A percentile compares a stretch with the other conserved stretches of the same genome.
Evolutionary conservation across 176 grass and related monocot genomes (phyloP).

Genomic region (Musa schizocarpa): DNA sequence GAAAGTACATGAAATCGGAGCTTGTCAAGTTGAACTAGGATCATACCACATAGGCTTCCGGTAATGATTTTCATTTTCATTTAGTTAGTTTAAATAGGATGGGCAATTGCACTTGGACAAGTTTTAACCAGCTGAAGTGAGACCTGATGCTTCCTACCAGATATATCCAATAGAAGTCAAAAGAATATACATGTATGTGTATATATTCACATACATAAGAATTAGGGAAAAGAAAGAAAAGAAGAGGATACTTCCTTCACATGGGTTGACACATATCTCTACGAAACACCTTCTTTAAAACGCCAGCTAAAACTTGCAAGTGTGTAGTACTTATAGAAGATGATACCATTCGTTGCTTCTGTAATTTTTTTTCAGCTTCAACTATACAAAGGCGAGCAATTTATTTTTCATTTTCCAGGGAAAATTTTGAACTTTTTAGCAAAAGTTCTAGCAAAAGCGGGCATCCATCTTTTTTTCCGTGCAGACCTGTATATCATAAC

Average conservation of each 20-base stretch:
- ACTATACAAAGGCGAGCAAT: neutral
- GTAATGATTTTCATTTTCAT: too few relatives aligned
- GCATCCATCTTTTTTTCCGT: neutral
- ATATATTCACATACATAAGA: too few relatives aligned
- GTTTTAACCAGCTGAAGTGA: neutral
- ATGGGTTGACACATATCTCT: neutral
- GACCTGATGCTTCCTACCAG: neutral
- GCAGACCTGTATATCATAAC: conserved; percentile 83
- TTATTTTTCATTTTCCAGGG: neutral
- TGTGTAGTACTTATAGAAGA: too few relatives aligned
- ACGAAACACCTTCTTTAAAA: neutral
- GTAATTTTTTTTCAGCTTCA: neutral
- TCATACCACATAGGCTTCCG: too few relatives aligned
- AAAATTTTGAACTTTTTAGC: neutral
- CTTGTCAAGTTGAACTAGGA: too few relatives aligned
- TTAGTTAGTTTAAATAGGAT: neutral
- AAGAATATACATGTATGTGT: too few relatives aligned
- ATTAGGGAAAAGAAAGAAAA: neutral
- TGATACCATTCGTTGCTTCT: too few relatives aligned
- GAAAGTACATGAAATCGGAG: too few relatives aligned
- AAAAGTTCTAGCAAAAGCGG: neutral
- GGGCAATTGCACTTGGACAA: neutral
- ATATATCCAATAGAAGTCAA: neutral
- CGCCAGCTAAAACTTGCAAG: too few relatives aligned
- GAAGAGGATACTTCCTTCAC: neutral